phyloP scores from a whole-genome alignment of 164 flowering plant species.

The Chimonanthus praecox region DNA sequence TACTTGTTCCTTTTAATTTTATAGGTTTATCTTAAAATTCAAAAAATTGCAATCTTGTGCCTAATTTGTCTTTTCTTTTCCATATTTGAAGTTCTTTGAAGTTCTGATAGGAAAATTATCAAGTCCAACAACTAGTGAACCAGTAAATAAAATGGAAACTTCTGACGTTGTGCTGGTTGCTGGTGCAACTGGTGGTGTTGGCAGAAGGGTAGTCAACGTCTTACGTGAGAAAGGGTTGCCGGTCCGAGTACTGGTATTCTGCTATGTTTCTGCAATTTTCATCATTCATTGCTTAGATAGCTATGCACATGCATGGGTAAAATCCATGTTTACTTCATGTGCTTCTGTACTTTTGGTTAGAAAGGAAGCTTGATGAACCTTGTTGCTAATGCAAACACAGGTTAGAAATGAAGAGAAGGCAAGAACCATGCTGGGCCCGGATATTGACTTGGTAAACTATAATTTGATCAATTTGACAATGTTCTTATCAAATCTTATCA shows the following conservation, averaged over 20 bases:
- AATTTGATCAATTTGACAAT: not conserved
- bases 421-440: slow-evolving; percentile 76
- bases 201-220: slow-evolving; percentile 82
- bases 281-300: slow-evolving; percentile 1
- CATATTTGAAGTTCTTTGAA: slow-evolving; percentile 58
- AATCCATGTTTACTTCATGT: not conserved
- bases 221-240: slow-evolving; percentile 68
- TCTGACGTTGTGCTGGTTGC: slow-evolving; percentile 68
- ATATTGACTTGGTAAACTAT: slow-evolving; percentile 71
- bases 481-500: not conserved
- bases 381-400: slow-evolving; percentile 29
- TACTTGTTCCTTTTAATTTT: not conserved
- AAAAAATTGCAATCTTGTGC: slow-evolving; percentile 1
- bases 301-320: not conserved
- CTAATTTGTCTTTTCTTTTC: slow-evolving; percentile 18
- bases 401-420: slow-evolving; percentile 97
- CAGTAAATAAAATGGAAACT: slow-evolving; percentile 52
- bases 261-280: not conserved
- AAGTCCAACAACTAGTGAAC: slow-evolving; percentile 44
- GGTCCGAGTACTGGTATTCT: slow-evolving; percentile 73
- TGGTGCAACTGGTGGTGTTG: slow-evolving; percentile 98
- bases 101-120: slow-evolving; percentile 59
- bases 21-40: not conserved
- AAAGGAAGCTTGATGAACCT: not conserved
- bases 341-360: not conserved